Base-by-base conservation (phyloP, 352 stramenopile genomes). In the Salisapilia sapeloensis region DNA sequence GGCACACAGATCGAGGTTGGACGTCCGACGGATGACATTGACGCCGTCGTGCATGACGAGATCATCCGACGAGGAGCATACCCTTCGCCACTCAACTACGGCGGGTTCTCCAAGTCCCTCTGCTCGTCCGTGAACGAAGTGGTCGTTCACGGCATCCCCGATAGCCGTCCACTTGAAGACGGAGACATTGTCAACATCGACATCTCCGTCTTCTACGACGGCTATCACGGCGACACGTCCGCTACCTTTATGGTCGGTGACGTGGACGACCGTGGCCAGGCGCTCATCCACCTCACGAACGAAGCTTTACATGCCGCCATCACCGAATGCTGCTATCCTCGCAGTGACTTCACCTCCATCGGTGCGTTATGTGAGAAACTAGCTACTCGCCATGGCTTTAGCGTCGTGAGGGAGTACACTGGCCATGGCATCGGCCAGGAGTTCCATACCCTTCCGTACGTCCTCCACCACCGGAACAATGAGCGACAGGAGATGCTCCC, bases 201-300 rank as follows among this genome's bases (percentile, higher is more conserved):
- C 65, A 71, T 98, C 17, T 97, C 89, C 18, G 82, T 96, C 30
- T 95, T 63, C 38, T 29, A 96, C 3, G 60, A 89, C 34, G 92
- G 91, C 6, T 96, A 96, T 42, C 94, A 99, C 56, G 95, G 94
- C 17, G 95, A 99, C 55, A 99, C 96, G 33, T 98, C 92, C 49
- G 82, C 89, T 30, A 98, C 92, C 0, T 91, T 97, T 32, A 51
- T 95, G 14, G 92, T 98, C 6, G 94, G 94, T 6, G 53, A 94
- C 39, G 78, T 93, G 4, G 87, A 97, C 33, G 65, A 87, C 9
- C 59, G 44, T 13, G 78, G 70, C 17, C 67, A 76, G 40, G 64
- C 77, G 29, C 61, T 98, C n/a, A 56, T 97, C 6, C 58, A 95
- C 38, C 53, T 79, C 15, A 92, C 79, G n/a, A 85, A 93, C 33